Percentiles rank a stretch among this genome's conserved stretches.
Conservation (phyloP, 192 early-diverging fungal species). For the Backusella parvicylindrica region DNA sequence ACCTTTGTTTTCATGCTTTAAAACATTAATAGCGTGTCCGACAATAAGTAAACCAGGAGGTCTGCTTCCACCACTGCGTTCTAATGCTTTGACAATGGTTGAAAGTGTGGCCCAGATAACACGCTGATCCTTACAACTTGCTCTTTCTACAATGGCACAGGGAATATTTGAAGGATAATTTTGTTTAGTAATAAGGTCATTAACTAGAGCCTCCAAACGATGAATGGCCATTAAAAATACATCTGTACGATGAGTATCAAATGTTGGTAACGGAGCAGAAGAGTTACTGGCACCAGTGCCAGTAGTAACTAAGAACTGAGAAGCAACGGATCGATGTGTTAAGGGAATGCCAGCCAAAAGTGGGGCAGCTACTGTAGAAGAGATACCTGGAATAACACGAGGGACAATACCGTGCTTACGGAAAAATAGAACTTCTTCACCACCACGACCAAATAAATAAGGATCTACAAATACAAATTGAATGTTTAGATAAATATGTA, state of each 20-base stretch:
- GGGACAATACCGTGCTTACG: conserved; percentile 59
- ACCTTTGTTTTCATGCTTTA: conserved; percentile 17
- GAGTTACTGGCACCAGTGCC: conserved; percentile 66
- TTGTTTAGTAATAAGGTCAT: conserved; percentile 48
- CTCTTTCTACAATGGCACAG: conserved; percentile 81
- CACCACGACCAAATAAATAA: conserved; percentile 91
- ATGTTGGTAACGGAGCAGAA: conserved; percentile 59
- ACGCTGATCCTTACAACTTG: conserved; percentile 72
- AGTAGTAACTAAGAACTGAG: conserved; percentile 69
- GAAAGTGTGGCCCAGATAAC: conserved; percentile 65
- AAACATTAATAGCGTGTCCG: conserved; percentile 49
- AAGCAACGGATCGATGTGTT: conserved; percentile 77
- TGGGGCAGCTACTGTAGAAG: conserved; percentile 65
- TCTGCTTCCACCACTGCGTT: conserved; percentile 56
- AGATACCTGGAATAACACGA: conserved; percentile 65
- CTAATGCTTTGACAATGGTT: conserved; percentile 62
- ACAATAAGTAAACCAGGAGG: conserved; percentile 80
- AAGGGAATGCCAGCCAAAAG: conserved; percentile 66
- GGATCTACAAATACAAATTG: conserved; percentile 53
- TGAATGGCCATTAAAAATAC: conserved; percentile 80
- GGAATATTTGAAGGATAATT: conserved; percentile 71
- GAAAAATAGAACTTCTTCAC: conserved; percentile 84
- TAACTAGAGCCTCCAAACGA: conserved; percentile 56
- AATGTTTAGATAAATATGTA: not conserved
- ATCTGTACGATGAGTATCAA: conserved; percentile 57